Conservation (phyloP, 2,329 filamentous ascomycete species). For the Podosphaera aphanis region DNA sequence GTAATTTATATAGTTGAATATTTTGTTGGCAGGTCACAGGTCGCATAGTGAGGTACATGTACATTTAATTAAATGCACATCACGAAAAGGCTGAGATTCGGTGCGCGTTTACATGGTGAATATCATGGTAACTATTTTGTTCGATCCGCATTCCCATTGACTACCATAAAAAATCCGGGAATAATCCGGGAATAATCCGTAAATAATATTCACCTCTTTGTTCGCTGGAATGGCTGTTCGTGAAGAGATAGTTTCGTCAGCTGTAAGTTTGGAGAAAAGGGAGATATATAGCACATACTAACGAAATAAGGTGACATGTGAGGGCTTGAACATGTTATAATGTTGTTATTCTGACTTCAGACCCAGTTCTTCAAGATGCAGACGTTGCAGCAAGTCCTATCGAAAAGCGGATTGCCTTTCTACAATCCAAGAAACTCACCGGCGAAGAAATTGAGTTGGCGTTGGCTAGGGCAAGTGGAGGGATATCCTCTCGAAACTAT, state of each 20-base stretch:
- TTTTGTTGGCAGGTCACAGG: too few relatives aligned
- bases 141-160: too few relatives aligned
- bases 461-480: conserved; percentile 49
- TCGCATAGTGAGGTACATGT: too few relatives aligned
- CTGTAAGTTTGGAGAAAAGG: conserved; percentile 26
- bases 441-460: conserved; percentile 83
- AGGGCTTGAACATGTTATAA: conserved; percentile 5
- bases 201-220: too few relatives aligned
- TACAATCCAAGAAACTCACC: conserved; percentile 90
- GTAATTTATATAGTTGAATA: too few relatives aligned
- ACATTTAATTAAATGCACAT: too few relatives aligned
- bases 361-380: conserved; percentile 71
- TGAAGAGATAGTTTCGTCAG: conserved; percentile 76
- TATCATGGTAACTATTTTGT: too few relatives aligned
- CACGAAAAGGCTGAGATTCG: too few relatives aligned
- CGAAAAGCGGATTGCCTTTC: conserved; percentile 77
- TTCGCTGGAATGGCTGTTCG: conserved; percentile 47
- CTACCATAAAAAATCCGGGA: too few relatives aligned
- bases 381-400: conserved; percentile 74
- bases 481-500: conserved; percentile 21
- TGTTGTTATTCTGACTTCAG: conserved; percentile 5
- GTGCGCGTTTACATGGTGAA: too few relatives aligned
- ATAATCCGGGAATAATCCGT: too few relatives aligned
- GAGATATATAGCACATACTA: conserved; percentile 8
- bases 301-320: conserved; percentile 16